These are phyloP conservation scores for Pleurotus tuber-regium DNA, from an alignment of 768 basidiomycete genomes.

Conservation along the genomic window DNA sequence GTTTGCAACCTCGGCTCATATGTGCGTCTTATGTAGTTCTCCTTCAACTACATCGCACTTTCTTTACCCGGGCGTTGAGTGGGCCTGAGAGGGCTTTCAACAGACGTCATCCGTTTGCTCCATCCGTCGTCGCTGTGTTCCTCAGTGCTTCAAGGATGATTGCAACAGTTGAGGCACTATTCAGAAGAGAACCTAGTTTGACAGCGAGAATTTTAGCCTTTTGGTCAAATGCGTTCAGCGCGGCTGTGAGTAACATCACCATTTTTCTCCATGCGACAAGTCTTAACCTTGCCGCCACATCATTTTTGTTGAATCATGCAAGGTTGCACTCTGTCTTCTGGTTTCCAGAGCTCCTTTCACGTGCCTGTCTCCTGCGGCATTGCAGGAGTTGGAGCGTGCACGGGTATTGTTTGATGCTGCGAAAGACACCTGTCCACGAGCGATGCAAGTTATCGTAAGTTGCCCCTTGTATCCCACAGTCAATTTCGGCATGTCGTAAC, in stretches of 20 bases:
- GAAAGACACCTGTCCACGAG: slow-evolving; percentile 43
- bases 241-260: slow-evolving; percentile 37
- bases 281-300: slow-evolving; percentile 5
- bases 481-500: slow-evolving; percentile 7
- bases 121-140: slow-evolving; percentile 69
- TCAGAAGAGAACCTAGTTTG: slow-evolving; percentile 55
- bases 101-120: slow-evolving; percentile 60
- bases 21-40: slow-evolving; percentile 40
- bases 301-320: slow-evolving; percentile 11
- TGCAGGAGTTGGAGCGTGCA: slow-evolving; percentile 57
- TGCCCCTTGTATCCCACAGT: neutral
- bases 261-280: no score
- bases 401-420: slow-evolving; percentile 43
- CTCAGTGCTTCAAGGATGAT: slow-evolving; percentile 63
- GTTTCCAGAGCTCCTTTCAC: slow-evolving; percentile 68
- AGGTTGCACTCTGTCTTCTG: slow-evolving; percentile 51
- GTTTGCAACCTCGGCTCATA: neutral
- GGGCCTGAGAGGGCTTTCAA: slow-evolving; percentile 58
- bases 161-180: slow-evolving; percentile 54
- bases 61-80: slow-evolving; percentile 62
- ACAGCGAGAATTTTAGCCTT: slow-evolving; percentile 51
- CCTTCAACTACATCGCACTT: slow-evolving; percentile 65
- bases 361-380: slow-evolving; percentile 57
- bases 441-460: slow-evolving; percentile 44
- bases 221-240: slow-evolving; percentile 55